These are phyloP conservation scores for Suillus americanus DNA, from an alignment of 768 basidiomycete species.

Conservation along the genomic window DNA sequence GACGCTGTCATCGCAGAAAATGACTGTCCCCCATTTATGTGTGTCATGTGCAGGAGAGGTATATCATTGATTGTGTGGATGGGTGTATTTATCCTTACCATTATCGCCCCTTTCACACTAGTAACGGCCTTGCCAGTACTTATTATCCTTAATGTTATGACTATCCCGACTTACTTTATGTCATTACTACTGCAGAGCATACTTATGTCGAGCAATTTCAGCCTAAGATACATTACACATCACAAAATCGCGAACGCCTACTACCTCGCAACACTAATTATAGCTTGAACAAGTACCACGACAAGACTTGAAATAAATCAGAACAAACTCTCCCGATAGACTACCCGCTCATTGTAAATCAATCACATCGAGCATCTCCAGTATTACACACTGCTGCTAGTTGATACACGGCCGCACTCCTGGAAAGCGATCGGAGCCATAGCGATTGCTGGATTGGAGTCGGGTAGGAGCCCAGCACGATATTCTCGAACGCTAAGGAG, in stretches of 20 bases:
- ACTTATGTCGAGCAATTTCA: too few relatives aligned
- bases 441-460: background rate
- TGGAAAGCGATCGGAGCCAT: background rate
- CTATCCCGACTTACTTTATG: too few relatives aligned
- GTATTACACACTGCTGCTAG: background rate
- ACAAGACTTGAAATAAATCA: background rate
- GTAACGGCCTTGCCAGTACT: too few relatives aligned
- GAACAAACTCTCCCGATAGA: background rate
- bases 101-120: too few relatives aligned
- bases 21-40: too few relatives aligned
- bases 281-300: background rate
- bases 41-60: too few relatives aligned
- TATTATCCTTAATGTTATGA: too few relatives aligned
- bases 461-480: background rate
- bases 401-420: background rate
- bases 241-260: background rate
- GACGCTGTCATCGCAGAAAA: too few relatives aligned
- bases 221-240: background rate
- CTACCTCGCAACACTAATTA: background rate
- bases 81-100: too few relatives aligned
- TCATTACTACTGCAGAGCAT: too few relatives aligned
- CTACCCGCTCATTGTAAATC: background rate
- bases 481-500: background rate
- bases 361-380: background rate
- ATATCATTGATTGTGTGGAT: too few relatives aligned